Evolutionary conservation across 371 early-diverging fungal species (phyloP), one percentile per base, ranked within the genome.

Genomic region (Mucor circinelloides): DNA sequence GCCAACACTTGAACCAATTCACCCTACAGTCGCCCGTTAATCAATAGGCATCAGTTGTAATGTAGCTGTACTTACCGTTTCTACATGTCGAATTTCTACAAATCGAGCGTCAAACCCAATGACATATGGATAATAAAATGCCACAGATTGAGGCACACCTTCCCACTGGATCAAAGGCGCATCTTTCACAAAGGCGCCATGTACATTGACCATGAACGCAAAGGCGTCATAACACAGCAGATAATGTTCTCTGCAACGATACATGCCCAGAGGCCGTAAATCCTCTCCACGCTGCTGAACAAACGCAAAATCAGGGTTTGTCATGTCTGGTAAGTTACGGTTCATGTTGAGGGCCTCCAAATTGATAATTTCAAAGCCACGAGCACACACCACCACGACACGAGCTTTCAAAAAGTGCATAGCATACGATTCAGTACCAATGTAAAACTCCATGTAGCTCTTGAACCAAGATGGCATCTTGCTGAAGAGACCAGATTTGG

Each of bases 151-250:
- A 28, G 90, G 88, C 6, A 70, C 71, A 8, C 87, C 85, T 63
- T 83, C 85, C 90, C 87, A 88, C 21, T 72, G 75, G 64, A 81
- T 80, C 44, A 73, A 48, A 8, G 69, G 66, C 1, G 63, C 12
- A 12, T 63, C 60, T 12, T 19, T 46, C 6, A 76, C 63, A 59
- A 70, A 64, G 0, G 21, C n/a, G 31, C 83, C 83, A 57, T 74
- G 76, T 52, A 89, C 90, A 77, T 97, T 90, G 28, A 97, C 94
- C 75, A 89, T 94, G 70, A 97, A 96, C 0, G 90, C 94, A 83
- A 95, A 95, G 63, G 90, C 92, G 80, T 94, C 90, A 77, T 96
- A 97, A 75, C 97, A 97, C 19, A 97, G 85, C 50, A 97, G 68
- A 73, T 93, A 94, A 72, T 93, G 86, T 12, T 92, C 90, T 30